Evolutionary conservation across 2,329 filamentous ascomycete species (phyloP).

Genomic region (Ophiostoma quercus): DNA sequence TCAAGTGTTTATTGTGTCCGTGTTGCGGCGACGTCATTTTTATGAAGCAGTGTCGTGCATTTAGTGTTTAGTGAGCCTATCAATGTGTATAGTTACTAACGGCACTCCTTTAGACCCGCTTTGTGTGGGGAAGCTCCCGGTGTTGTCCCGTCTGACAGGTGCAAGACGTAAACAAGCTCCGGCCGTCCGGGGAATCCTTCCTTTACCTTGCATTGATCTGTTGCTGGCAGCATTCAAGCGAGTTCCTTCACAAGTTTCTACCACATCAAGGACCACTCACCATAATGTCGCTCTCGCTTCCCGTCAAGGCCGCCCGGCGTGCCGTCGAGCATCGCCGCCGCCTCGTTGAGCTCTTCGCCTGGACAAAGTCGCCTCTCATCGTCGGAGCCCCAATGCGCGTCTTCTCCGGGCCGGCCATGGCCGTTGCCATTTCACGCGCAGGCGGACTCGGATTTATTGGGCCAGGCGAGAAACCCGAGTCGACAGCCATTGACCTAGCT

Average conservation of each 20-base stretch:
- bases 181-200: not conserved
- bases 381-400: constrained; percentile 41
- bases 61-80: not conserved
- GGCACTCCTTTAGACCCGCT: not conserved
- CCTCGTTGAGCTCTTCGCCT: constrained; percentile 34
- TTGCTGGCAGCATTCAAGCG: not conserved
- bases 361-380: constrained; percentile 36
- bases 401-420: constrained; percentile 37
- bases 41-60: not conserved
- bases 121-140: not conserved
- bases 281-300: constrained; percentile 10
- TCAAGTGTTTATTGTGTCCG: not conserved
- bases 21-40: not conserved
- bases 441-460: constrained; percentile 38
- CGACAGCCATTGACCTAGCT: constrained; percentile 16
- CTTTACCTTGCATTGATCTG: not conserved
- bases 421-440: constrained; percentile 39
- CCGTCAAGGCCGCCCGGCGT: constrained; percentile 20
- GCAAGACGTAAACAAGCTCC: not conserved
- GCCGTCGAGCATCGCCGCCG: constrained; percentile 18
- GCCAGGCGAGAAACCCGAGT: constrained; percentile 23
- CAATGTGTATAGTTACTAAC: too few relatives aligned
- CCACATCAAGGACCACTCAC: not conserved
- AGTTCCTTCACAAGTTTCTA: not conserved
- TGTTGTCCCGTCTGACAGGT: not conserved